phyloP scores from a whole-genome alignment of 352 stramenopile species.

The Globisporangium cederbergense region DNA sequence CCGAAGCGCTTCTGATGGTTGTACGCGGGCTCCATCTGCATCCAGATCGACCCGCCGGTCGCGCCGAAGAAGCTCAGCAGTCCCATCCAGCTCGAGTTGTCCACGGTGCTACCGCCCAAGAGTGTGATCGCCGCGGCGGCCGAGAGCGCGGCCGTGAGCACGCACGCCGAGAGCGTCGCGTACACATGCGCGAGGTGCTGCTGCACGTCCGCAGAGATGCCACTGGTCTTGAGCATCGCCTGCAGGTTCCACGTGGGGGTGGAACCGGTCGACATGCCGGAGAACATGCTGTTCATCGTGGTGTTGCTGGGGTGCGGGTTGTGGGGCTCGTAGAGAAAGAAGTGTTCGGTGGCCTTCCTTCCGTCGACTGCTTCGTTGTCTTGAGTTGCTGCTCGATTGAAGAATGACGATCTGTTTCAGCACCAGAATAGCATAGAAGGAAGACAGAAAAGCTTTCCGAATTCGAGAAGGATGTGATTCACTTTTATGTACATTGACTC shows the following conservation, averaged over 20 bases:
- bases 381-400: conserved; percentile 1
- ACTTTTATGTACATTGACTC: background rate
- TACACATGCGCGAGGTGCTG: conserved; percentile 49
- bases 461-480: background rate
- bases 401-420: conserved; percentile 1
- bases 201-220: conserved; percentile 18
- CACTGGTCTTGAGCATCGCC: conserved; percentile 24
- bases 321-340: background rate
- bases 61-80: conserved; percentile 40
- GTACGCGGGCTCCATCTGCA: conserved; percentile 50
- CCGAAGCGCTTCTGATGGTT: conserved; percentile 55
- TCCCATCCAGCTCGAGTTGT: conserved; percentile 38
- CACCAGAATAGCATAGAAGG: background rate
- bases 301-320: background rate
- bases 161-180: conserved; percentile 54
- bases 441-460: background rate
- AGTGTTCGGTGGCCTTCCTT: background rate
- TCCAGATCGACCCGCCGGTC: conserved; percentile 55
- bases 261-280: conserved; percentile 70
- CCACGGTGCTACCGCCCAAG: conserved; percentile 24
- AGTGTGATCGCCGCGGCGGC: conserved; percentile 33
- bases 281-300: conserved; percentile 31
- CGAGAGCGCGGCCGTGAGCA: conserved; percentile 50
- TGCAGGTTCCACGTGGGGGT: conserved; percentile 21
- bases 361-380: background rate